phyloP scores from a whole-genome alignment of 305 asterid genomes.

The Withania somnifera region DNA sequence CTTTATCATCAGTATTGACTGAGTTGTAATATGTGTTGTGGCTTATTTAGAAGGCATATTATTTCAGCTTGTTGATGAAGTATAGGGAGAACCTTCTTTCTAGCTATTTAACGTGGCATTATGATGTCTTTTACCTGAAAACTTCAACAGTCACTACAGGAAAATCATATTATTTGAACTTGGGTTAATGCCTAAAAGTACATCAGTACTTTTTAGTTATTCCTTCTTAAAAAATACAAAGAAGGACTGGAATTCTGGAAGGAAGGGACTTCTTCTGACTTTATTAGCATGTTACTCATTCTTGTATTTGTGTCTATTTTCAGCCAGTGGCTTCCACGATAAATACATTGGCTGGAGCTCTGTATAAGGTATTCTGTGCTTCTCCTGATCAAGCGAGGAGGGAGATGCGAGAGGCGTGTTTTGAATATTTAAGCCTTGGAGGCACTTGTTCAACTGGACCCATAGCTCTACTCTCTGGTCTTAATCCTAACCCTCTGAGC shows the following conservation, averaged over 20 bases:
- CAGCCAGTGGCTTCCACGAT: conserved; percentile 48
- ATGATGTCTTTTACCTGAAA: background rate
- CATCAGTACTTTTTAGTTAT: background rate
- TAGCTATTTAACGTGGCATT: background rate
- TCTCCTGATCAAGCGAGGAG: conserved; percentile 42
- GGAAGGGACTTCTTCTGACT: background rate
- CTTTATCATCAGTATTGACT: background rate
- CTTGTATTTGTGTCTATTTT: background rate
- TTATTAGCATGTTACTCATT: background rate
- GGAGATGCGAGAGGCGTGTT: conserved; percentile 47
- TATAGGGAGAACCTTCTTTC: background rate
- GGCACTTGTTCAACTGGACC: conserved; percentile 46
- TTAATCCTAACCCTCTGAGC: conserved; percentile 36
- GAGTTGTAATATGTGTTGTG: background rate
- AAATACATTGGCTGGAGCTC: conserved; percentile 41
- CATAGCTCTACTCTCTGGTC: conserved; percentile 35
- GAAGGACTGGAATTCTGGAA: background rate
- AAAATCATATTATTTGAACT: background rate
- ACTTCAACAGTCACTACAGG: background rate
- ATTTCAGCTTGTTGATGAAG: background rate
- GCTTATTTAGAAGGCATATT: background rate
- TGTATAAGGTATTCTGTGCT: conserved; percentile 36
- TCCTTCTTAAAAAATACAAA: background rate
- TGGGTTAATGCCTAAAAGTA: background rate
- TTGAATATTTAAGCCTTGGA: conserved; percentile 42